Conservation (phyloP, 78 protist genomes). For the Dictyostelium capitatum region DNA sequence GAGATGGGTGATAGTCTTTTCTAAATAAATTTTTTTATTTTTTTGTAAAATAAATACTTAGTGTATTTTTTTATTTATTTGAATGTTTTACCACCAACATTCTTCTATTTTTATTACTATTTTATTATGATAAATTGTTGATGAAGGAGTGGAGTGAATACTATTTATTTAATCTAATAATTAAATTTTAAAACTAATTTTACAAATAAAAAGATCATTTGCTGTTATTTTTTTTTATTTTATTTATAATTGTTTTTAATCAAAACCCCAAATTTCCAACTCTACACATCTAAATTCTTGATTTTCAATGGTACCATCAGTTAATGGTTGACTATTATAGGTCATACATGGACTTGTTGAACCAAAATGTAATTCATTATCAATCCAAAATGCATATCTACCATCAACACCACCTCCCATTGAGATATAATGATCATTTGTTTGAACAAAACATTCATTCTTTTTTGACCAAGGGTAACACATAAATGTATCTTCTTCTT, state of each 20-base stretch:
- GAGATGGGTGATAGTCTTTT: not conserved
- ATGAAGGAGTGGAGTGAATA: too few species aligned
- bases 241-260: not conserved
- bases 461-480: slow-evolving; percentile 58
- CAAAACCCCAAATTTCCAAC: slow-evolving; percentile 71
- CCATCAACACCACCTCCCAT: slow-evolving; percentile 80
- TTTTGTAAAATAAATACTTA: too few species aligned
- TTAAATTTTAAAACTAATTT: too few species aligned
- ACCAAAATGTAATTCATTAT: slow-evolving; percentile 60
- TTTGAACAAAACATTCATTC: slow-evolving; percentile 56
- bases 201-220: too few species aligned
- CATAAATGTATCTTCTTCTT: not conserved
- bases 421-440: slow-evolving; percentile 34
- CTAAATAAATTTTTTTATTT: too few species aligned
- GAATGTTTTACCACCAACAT: too few species aligned
- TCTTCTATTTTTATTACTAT: too few species aligned
- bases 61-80: too few species aligned
- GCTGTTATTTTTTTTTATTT: not conserved
- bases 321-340: slow-evolving; percentile 39
- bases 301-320: not conserved
- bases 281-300: slow-evolving; percentile 42
- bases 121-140: too few species aligned
- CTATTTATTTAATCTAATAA: too few species aligned
- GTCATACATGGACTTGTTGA: slow-evolving; percentile 31
- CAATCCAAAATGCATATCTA: slow-evolving; percentile 70